A percentile compares a stretch with the other conserved stretches of the same genome.
Evolutionary conservation across 805 yeast genomes (phyloP).

Genomic region (Maudiozyma barnettii): DNA sequence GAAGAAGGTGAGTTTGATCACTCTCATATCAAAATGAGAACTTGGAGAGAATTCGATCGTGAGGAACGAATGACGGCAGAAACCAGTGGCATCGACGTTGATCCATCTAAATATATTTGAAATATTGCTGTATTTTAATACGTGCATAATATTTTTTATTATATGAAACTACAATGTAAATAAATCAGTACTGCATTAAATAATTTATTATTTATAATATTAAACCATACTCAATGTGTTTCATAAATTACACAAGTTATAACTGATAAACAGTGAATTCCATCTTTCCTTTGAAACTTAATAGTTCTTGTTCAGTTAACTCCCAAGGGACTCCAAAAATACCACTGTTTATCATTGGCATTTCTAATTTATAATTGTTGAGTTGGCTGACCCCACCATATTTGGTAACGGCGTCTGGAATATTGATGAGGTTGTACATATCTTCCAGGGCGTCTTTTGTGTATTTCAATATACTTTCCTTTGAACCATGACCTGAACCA

Average conservation of each 20-base stretch:
- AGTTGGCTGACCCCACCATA: slow-evolving; percentile 4
- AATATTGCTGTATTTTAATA: not conserved
- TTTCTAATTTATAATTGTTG: slow-evolving; percentile 30
- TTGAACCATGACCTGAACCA: slow-evolving; percentile 33
- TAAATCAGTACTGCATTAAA: not conserved
- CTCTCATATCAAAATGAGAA: slow-evolving; percentile 79
- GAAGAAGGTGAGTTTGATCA: slow-evolving; percentile 85
- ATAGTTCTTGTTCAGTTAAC: slow-evolving; percentile 46
- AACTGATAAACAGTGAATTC: slow-evolving; percentile 25
- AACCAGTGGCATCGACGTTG: not conserved
- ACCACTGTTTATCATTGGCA: slow-evolving; percentile 79
- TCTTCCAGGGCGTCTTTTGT: slow-evolving; percentile 45
- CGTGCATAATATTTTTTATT: not conserved
- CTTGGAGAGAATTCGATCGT: slow-evolving; percentile 90
- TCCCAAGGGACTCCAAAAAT: slow-evolving; percentile 76
- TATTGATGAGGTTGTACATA: slow-evolving; percentile 20
- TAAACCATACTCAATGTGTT: not conserved
- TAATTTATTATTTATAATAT: not conserved
- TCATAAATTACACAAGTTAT: slow-evolving; percentile 17
- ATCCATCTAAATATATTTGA: not conserved
- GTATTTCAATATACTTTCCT: slow-evolving; percentile 38
- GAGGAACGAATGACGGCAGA: slow-evolving; percentile 27
- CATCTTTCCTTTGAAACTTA: slow-evolving; percentile 10
- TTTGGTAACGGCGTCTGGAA: slow-evolving; percentile 4
- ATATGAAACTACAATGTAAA: not conserved